A percentile compares a stretch with the other conserved stretches of the same genome.
These are phyloP conservation scores for Sphenostylis stenocarpa DNA, from an alignment of 306 rosid species.

Conservation along the genomic window DNA sequence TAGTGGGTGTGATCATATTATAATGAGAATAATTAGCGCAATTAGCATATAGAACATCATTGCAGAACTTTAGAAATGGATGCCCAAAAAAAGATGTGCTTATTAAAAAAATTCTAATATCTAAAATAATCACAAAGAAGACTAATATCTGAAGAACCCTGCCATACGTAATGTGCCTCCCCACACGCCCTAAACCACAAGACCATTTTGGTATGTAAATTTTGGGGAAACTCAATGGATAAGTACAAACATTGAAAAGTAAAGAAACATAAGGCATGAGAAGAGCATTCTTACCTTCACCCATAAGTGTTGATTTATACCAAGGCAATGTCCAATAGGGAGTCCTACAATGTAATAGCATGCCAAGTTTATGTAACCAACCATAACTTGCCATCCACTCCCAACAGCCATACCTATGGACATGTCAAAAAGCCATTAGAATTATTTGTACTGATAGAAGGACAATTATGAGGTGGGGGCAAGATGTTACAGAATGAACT, in stretches of 20 bases:
- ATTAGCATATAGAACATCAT: no score
- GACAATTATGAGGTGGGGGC: neutral
- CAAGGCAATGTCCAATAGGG: conserved; percentile 47
- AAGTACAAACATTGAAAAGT: no score
- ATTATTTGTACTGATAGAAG: neutral
- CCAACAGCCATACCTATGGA: conserved; percentile 57
- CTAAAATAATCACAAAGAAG: conserved; percentile 34
- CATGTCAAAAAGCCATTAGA: neutral
- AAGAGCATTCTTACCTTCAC: conserved; percentile 36
- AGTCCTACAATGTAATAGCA: conserved; percentile 59
- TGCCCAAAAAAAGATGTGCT: no score
- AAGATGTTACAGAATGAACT: neutral
- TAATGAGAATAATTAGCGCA: no score
- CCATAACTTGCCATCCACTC: conserved; percentile 67
- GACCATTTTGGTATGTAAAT: neutral
- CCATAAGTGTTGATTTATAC: conserved; percentile 39
- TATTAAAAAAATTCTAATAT: neutral
- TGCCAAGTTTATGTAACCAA: conserved; percentile 55
- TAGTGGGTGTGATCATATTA: no score
- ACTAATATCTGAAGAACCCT: conserved; percentile 41
- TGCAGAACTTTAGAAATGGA: no score
- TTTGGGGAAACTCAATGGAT: no score
- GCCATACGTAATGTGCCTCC: conserved; percentile 47
- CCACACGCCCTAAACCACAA: conserved; percentile 22
- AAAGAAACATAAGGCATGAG: no score